Base-by-base conservation (phyloP, 352 stramenopile genomes). In the Pythium pyrilobum region DNA sequence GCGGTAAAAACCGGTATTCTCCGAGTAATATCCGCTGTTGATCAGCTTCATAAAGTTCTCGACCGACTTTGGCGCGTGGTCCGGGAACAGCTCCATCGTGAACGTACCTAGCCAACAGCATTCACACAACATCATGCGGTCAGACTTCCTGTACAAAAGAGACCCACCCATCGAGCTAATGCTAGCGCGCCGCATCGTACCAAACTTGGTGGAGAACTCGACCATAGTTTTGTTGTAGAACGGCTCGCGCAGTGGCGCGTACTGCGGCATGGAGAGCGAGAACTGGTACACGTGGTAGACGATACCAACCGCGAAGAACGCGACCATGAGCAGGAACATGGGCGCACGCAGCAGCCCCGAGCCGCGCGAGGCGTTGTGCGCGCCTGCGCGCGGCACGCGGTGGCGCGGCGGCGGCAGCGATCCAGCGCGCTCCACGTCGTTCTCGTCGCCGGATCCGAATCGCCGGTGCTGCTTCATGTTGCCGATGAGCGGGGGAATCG, bases 201-300 rank as follows among this genome's bases (percentile, higher is more conserved):
- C 82, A 39, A 82, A 79, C 54, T 88, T 88, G 50, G 83, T 94
- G 16, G 73, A 69, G 52, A 94, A 80, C 56, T 88, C 53, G 56
- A 87, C 81, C 83, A 94, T 91, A 28, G 67, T 82, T 60, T 89
- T 86, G 55, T 90, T 89, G 59, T 75, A 64, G 63, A 91, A 94
- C 12, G 71, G 71, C 55, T 74, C 67, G 9, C 67, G 62, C 31
- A 92, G 69, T 41, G 76, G 67, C 39, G 59, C 71, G 45, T 57
- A 61, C 25, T 45, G 34, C 45, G 50, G 58, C 51, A 66, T 24
- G 5, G 46, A 48, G 27, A 64, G 33, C 37, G 78, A 84, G 58
- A 87, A 86, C 57, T 87, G 68, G 64, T 73, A 87, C 46, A 87
- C 67, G 59, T 81, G 76, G 53, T 78, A 67, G 21, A 74, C 53